phyloP scores from a whole-genome alignment of 306 rosid genomes.

The Rubus parviflorus region DNA sequence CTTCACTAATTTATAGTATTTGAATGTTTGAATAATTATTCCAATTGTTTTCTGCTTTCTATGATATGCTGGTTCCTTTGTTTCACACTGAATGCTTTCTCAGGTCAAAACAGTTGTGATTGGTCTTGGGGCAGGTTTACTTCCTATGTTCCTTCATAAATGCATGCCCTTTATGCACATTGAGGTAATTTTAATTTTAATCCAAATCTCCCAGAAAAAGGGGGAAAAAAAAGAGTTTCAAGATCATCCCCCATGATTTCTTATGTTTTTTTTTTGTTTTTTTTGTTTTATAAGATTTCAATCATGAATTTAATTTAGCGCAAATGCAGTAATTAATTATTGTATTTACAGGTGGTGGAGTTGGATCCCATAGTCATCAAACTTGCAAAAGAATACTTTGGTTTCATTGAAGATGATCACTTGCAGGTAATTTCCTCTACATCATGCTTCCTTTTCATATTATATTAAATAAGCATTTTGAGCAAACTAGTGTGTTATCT shows the following conservation, averaged over 20 bases:
- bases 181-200: conserved; percentile 53
- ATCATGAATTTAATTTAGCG: background rate
- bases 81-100: conserved; percentile 32
- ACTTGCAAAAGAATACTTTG: conserved; percentile 74
- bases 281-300: too few species aligned
- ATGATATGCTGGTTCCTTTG: background rate
- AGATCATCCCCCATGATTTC: background rate
- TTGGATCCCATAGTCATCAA: conserved; percentile 64
- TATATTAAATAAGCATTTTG: background rate
- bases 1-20: background rate
- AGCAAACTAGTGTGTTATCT: background rate
- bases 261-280: background rate
- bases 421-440: conserved; percentile 55
- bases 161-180: conserved; percentile 69
- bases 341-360: conserved; percentile 74
- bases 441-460: conserved; percentile 1
- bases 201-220: background rate
- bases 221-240: background rate
- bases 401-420: conserved; percentile 64
- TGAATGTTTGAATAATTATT: background rate
- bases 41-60: background rate
- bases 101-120: conserved; percentile 78
- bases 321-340: conserved; percentile 3
- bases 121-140: conserved; percentile 98
- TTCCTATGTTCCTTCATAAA: conserved; percentile 89